Evolutionary conservation across 1,284 basidiomycete genomes (phyloP).

Genomic region (Moniliophthora roreri): DNA sequence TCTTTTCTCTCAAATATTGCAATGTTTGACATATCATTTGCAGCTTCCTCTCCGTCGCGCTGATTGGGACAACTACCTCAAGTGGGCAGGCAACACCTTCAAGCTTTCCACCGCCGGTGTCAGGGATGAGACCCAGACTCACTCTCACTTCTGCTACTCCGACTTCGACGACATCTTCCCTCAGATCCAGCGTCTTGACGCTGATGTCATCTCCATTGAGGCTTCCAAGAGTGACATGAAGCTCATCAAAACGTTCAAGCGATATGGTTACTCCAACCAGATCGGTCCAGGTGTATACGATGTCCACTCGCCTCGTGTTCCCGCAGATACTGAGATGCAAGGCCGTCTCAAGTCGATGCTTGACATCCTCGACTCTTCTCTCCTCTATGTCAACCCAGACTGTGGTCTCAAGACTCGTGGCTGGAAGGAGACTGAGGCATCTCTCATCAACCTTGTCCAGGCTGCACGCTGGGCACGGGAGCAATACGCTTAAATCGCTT

Average conservation of each 20-base stretch:
- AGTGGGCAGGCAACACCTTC: constrained; percentile 98
- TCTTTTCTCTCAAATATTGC: neutral
- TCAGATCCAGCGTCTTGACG: constrained; percentile 95
- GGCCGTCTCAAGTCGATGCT: constrained; percentile 89
- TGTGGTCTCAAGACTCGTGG: constrained; percentile 93
- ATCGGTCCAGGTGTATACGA: constrained; percentile 99
- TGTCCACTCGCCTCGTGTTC: constrained; percentile 99
- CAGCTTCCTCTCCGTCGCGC: constrained; percentile 89
- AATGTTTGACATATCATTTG: constrained; percentile 12
- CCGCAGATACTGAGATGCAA: constrained; percentile 91
- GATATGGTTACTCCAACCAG: constrained; percentile 95
- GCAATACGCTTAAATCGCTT: constrained; percentile 63
- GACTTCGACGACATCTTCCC: constrained; percentile 99
- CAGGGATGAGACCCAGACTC: constrained; percentile 88
- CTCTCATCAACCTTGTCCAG: constrained; percentile 86
- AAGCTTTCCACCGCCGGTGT: constrained; percentile 95
- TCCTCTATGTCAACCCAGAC: constrained; percentile 94
- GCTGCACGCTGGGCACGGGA: constrained; percentile 89
- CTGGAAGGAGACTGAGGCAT: constrained; percentile 95
- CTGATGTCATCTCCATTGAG: constrained; percentile 99
- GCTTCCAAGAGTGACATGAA: constrained; percentile 99
- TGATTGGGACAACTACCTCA: constrained; percentile 94
- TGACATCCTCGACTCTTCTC: constrained; percentile 72
- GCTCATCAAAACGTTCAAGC: constrained; percentile 93
- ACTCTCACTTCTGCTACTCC: constrained; percentile 98